Evolutionary conservation across 805 yeast species (phyloP), one percentile per base, ranked within the genome.

Genomic region (Kodamaea hsintzibuensis): DNA sequence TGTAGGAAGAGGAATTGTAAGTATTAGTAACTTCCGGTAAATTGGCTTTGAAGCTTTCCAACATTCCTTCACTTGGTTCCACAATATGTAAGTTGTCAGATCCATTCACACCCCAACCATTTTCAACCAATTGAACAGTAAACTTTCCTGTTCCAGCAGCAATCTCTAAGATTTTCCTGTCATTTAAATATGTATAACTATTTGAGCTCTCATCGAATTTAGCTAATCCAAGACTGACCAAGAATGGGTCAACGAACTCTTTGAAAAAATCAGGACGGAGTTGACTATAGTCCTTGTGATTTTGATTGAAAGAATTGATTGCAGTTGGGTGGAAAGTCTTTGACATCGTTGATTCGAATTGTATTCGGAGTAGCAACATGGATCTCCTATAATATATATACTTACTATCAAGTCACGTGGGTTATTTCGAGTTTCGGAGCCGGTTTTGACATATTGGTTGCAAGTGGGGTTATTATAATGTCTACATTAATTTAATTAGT

Each of bases 61-160:
- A 65, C 89, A 84, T 84, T 0, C 88, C 88, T 45, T 60, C 55
- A 30, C 84, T 76, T 13, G 88, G 86, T 55, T 84, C 88, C 7
- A 81, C 82, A 1, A 80, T 79, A 2, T 67, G 59, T 42, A 82
- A 58, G 39, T 74, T 69, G 37, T 64, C 67, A 3, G 54, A 27
- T 0, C 56, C 42, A 2, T 40, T 12, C 9, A 46, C 54, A 27
- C 50, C 55, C 69, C 78, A 74, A 1, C 82, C 82, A 44, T 65
- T 60, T 16, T 63, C 61, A 1, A 70, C 66, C 19, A 84, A 65
- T 43, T 75, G 68, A 25, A 64, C 66, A 1, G 88, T 84, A 69
- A 84, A 84, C 58, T 83, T 83, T 8, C 89, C 88, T 0, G 88
- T 84, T 0, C 88, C 89, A 10, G 82, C 80, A 1, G 86, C 89